Base-by-base conservation (phyloP, 495 filamentous ascomycete species). In the Glarea lozoyensis region DNA sequence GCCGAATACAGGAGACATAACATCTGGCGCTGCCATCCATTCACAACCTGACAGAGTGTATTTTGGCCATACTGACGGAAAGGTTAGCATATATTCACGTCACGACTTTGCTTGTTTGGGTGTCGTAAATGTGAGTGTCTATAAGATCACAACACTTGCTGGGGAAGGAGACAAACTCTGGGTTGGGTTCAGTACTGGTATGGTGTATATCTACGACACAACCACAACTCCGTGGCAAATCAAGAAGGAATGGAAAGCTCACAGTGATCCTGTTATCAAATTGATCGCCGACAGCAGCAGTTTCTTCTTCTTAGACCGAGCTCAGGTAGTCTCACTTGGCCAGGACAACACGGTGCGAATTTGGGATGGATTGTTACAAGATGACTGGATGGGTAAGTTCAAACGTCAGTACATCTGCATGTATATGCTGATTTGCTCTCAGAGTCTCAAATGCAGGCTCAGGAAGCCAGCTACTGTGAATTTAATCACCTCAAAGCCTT, bases 151-250 rank as follows among this genome's bases (percentile, higher is more conserved):
- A 55, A 82, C 85, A 20, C 71, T 98, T 20, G 76, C 76, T 13
- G 85, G 88, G 6, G 84, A 88, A 7, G 90, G 88, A 1, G 75
- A 79, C 46, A 76, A 87, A 59, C 72, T 98, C 7, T 98, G 92
- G 92, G 87, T 88, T 24, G 93, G 79, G 5, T 97, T 87, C 62
- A 94, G 88, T 55, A 94, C 83, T 2, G 92, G 92, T n/a, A 94
- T 84, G 78, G 79, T 94, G 21, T 88, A 86, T 48, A 84, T 97
- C 10, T 98, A 95, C 57, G 89, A 97, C 55, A 82, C 86, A 21
- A 73, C 61, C 6, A 73, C 77, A 18, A 81, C 76, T 24, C 92
- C 93, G 0, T 98, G 92, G 92, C 73, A 66, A 5, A 79, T 90
- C 11, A 82, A 82, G 65, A 98, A 98, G 63, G 88, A 95, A 51